Evolutionary conservation across 2,329 filamentous ascomycete species (phyloP).

Genomic region (Pyricularia sp.): DNA sequence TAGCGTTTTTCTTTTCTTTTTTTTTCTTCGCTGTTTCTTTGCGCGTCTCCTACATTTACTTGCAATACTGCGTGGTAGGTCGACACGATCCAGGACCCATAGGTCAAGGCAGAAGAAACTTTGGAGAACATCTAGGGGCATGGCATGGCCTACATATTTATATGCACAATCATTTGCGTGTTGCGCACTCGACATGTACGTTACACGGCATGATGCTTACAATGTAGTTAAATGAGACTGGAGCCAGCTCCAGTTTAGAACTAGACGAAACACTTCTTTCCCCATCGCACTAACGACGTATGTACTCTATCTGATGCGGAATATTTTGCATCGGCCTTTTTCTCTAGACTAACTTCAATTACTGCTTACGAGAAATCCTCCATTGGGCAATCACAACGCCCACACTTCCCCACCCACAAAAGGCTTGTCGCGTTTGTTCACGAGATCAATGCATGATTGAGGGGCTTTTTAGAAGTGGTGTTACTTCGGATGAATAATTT

Average conservation of each 20-base stretch:
- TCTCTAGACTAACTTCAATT: background rate
- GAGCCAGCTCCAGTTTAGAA: background rate
- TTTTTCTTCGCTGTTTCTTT: too few relatives aligned
- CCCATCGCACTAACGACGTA: background rate
- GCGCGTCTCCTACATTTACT: too few relatives aligned
- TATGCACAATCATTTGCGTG: background rate
- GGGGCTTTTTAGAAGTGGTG: background rate
- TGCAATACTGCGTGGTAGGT: too few relatives aligned
- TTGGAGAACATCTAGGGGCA: too few relatives aligned
- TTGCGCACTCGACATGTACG: background rate
- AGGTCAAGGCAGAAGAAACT: too few relatives aligned
- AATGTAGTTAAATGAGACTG: background rate
- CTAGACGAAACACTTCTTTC: background rate
- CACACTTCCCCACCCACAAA: background rate
- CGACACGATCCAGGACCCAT: too few relatives aligned
- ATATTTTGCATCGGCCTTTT: background rate
- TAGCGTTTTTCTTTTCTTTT: background rate
- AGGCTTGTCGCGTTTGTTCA: background rate
- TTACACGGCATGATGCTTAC: background rate
- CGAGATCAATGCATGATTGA: too few relatives aligned
- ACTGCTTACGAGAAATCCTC: background rate
- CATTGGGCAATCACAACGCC: background rate
- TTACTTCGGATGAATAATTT: too few relatives aligned
- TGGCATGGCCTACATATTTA: background rate
- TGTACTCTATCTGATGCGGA: background rate